Evolutionary conservation across 1,139 yeast genomes (phyloP).

Genomic region (Zygoascus sp.): DNA sequence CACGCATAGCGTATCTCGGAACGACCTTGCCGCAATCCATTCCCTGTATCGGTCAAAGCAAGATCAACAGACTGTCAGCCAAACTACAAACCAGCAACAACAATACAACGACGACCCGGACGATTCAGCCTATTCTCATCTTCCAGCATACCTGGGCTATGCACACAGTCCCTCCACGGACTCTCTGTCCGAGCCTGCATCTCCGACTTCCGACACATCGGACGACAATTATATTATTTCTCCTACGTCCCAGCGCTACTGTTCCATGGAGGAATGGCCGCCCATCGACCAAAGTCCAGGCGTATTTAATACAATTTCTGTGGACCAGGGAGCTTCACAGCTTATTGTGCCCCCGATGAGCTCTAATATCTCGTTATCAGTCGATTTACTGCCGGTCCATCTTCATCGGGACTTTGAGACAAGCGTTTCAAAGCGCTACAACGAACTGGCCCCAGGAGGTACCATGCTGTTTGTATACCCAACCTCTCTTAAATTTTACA

Average conservation of each 20-base stretch:
- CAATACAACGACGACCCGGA: neutral
- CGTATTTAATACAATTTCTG: slow-evolving; percentile 7
- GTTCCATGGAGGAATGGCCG: neutral
- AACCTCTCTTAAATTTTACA: slow-evolving; percentile 24
- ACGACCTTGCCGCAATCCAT: neutral
- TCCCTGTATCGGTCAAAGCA: neutral
- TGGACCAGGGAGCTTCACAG: slow-evolving; percentile 13
- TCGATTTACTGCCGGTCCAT: slow-evolving; percentile 29
- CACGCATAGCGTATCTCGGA: slow-evolving; percentile 9
- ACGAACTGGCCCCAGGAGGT: slow-evolving; percentile 28
- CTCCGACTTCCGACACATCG: slow-evolving; percentile 5
- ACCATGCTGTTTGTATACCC: slow-evolving; percentile 27
- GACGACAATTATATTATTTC: slow-evolving; percentile 1
- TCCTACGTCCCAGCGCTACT: neutral
- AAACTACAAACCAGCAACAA: neutral
- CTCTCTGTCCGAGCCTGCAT: slow-evolving; percentile 5
- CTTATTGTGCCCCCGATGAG: slow-evolving; percentile 28
- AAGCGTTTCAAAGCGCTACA: slow-evolving; percentile 20
- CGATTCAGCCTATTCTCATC: neutral
- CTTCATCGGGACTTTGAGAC: slow-evolving; percentile 18
- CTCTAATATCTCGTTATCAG: slow-evolving; percentile 23
- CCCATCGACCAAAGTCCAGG: slow-evolving; percentile 5
- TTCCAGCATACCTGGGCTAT: neutral
- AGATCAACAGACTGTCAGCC: too few species aligned
- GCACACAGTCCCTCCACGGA: neutral